Conservation (phyloP, 108 stramenopile species). For the Parmales sp. region DNA sequence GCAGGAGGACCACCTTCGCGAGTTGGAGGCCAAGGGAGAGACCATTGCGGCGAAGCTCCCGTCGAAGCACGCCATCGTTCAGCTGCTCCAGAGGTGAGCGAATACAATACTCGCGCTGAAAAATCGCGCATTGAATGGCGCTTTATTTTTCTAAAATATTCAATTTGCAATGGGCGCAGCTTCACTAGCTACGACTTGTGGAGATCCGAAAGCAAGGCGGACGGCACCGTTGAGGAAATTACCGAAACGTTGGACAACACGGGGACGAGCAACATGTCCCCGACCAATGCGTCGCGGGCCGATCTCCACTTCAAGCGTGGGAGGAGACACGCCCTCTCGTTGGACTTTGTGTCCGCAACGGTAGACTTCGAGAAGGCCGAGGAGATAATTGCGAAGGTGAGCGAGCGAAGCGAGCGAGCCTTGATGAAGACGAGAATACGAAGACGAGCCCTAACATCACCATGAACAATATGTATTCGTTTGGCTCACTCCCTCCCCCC, state of each 20-base stretch:
- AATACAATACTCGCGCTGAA: too few relatives aligned
- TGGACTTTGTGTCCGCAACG: conserved; percentile 44
- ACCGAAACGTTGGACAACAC: conserved; percentile 33
- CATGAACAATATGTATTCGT: too few relatives aligned
- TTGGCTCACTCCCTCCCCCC: too few relatives aligned
- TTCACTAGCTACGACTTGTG: conserved; percentile 73
- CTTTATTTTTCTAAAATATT: too few relatives aligned
- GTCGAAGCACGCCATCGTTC: conserved; percentile 58
- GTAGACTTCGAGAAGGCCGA: conserved; percentile 57
- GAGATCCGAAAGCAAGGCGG: conserved; percentile 65
- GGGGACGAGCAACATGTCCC: conserved; percentile 3
- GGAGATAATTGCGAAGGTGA: conserved; percentile 36
- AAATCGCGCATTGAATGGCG: too few relatives aligned
- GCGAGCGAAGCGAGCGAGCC: too few relatives aligned
- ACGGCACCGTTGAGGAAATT: conserved; percentile 41
- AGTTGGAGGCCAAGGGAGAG: conserved; percentile 17
- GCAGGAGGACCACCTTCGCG: conserved; percentile 16
- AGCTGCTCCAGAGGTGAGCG: conserved; percentile 63
- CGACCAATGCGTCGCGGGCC: conserved; percentile 15
- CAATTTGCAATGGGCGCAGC: too few relatives aligned
- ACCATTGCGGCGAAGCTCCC: conserved; percentile 48
- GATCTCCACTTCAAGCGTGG: conserved; percentile 57
- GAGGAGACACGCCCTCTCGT: conserved; percentile 58
- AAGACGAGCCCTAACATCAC: too few relatives aligned
- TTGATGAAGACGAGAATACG: too few relatives aligned